A percentile compares a stretch with the other conserved stretches of the same genome.
Conservation (phyloP, 176 grass and related monocot genomes). For the Avena insularis region DNA sequence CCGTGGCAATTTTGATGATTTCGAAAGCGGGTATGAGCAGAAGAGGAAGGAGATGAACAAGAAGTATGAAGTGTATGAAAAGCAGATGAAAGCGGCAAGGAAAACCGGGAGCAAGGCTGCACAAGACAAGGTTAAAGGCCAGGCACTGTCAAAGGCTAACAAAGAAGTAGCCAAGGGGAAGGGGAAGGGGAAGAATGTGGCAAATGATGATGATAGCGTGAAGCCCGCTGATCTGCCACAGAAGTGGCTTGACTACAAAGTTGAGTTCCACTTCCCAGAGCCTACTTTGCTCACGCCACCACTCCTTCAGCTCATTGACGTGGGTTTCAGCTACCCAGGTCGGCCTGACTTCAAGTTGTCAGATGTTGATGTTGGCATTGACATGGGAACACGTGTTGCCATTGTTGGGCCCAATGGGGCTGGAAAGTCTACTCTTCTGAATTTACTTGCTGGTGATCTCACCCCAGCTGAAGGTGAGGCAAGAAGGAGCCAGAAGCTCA, state of each 20-base stretch:
- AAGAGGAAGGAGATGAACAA: constrained; percentile 92
- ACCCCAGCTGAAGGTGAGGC: constrained; percentile 78
- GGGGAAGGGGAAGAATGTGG: constrained; percentile 71
- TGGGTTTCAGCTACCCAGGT: constrained; percentile 83
- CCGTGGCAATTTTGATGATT: constrained; percentile 93
- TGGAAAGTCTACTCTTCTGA: constrained; percentile 93
- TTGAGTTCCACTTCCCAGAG: constrained; percentile 95
- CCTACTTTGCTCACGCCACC: constrained; percentile 94
- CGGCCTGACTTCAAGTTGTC: constrained; percentile 86
- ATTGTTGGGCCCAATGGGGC: constrained; percentile 97
- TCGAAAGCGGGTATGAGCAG: constrained; percentile 94
- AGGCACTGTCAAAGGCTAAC: constrained; percentile 69
- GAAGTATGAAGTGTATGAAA: constrained; percentile 87
- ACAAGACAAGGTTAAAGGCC: constrained; percentile 91
- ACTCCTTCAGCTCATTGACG: constrained; percentile 90
- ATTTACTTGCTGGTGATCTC: constrained; percentile 95
- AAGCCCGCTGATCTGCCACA: constrained; percentile 67
- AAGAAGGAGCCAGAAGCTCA: constrained; percentile 87
- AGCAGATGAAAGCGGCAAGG: constrained; percentile 82
- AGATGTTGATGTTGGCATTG: constrained; percentile 89
- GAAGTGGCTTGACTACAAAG: constrained; percentile 96
- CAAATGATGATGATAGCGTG: constrained; percentile 63
- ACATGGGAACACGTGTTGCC: constrained; percentile 95
- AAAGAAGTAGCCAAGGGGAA: constrained; percentile 88
- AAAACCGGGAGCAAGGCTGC: constrained; percentile 90